Base-by-base conservation (phyloP, 2,329 filamentous ascomycete species). In the Diaporthe batatas region DNA sequence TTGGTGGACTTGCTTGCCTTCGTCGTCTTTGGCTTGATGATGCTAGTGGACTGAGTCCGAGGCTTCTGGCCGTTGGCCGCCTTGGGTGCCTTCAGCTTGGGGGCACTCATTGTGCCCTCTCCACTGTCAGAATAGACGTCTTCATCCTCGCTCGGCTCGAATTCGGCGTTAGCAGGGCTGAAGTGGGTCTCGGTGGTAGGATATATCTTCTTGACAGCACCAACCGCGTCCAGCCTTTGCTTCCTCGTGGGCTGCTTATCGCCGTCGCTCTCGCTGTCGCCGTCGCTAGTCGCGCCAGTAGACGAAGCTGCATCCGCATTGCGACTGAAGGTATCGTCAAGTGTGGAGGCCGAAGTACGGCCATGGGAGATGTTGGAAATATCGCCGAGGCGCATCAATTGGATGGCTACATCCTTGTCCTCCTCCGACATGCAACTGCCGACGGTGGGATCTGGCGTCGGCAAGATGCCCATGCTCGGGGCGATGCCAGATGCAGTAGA, bases 381-480 rank as follows among this genome's bases (percentile, higher is more conserved):
- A 81, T 98, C 95, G 58, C 96, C 95, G 70, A 99, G 89, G 77
- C 96, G 93, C 92, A 99, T 98, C 79, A 99, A 87, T 84, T 98
- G 96, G 80, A 98, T 92, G 72, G 96, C 96, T 75, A 98, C 96
- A 83, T 99, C 96, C 80, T 92, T 92, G 77, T 92, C 90, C 83
- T 99, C 96, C 81, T 99, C 96, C 18, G 96, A 98, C 82, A 99
- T 96, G 82, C 94, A 97, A 83, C 96, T 98, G 70, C 94, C 94
- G 77, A 98, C 93, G 16, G 96, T 99, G n/a, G 96, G 96, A 78
- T 98, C 96, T 34, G 96, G 96, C 2, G 96, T 99, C 25, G 95
- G 95, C 75, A 98, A 86, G 77, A 97, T 90, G 70, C 91, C 91
- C 80, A 83, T 79, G 75, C 75, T 77, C 16, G 78, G 72, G 23